phyloP scores from a whole-genome alignment of 257 asterid species.

The Jaltomata sinuosa region DNA sequence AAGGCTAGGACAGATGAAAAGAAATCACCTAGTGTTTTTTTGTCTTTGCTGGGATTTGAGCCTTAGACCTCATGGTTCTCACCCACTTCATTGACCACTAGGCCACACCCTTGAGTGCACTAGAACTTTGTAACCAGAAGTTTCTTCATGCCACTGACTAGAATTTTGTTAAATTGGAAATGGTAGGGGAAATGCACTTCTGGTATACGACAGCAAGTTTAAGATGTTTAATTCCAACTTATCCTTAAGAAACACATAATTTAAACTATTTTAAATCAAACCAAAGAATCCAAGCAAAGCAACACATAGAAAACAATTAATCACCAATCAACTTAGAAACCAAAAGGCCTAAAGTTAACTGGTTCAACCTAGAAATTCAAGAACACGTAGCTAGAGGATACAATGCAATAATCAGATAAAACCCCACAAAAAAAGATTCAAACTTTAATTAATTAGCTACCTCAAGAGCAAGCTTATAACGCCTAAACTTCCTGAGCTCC shows the following conservation, averaged over 20 bases:
- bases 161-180: neutral
- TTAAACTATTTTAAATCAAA: neutral
- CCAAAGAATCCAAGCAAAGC: neutral
- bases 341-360: neutral
- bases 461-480: constrained; percentile 72
- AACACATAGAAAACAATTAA: neutral
- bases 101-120: no score
- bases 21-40: no score
- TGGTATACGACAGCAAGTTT: neutral
- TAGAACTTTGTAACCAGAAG: neutral
- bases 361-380: neutral
- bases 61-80: no score
- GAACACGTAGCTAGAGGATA: neutral
- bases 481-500: constrained; percentile 82
- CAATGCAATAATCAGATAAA: neutral
- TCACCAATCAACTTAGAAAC: neutral
- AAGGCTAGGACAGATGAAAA: no score
- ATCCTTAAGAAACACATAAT: neutral
- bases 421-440: neutral
- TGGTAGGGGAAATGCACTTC: neutral
- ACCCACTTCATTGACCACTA: no score
- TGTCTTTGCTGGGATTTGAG: no score
- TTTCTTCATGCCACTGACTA: neutral
- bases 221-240: neutral
- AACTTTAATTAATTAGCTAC: constrained; percentile 15